Percentiles rank a stretch among this genome's conserved stretches.
phyloP scores from a whole-genome alignment of 2,329 filamentous ascomycete species.

The Myriosclerotinia scirpicola region DNA sequence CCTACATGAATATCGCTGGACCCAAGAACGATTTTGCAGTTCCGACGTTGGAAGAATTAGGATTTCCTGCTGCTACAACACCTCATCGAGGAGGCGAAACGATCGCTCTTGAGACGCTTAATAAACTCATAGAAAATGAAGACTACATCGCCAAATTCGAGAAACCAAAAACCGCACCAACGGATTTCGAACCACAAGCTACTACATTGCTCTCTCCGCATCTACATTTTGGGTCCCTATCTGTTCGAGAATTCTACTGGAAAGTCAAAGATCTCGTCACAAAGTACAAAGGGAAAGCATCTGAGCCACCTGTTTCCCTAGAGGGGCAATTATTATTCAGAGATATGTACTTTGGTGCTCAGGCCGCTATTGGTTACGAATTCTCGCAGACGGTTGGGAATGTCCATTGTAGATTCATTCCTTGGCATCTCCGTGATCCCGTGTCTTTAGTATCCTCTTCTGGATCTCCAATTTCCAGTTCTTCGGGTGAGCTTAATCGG shows the following conservation, averaged over 20 bases:
- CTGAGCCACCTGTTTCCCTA: constrained; percentile 63
- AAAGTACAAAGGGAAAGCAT: constrained; percentile 53
- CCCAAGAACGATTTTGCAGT: constrained; percentile 67
- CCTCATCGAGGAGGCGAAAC: constrained; percentile 71
- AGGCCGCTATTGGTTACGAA: constrained; percentile 62
- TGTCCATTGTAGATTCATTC: constrained; percentile 68
- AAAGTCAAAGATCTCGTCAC: constrained; percentile 62
- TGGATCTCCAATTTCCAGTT: neutral
- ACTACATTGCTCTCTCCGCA: constrained; percentile 74
- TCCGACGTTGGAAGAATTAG: constrained; percentile 71
- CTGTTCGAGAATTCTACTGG: constrained; percentile 73
- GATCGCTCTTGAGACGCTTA: constrained; percentile 57
- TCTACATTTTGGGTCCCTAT: constrained; percentile 72
- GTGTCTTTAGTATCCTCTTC: neutral
- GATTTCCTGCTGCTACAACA: constrained; percentile 66
- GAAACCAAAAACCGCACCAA: constrained; percentile 74
- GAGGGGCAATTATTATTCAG: constrained; percentile 73
- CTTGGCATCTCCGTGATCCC: constrained; percentile 67
- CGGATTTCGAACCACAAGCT: constrained; percentile 69
- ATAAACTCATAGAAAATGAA: constrained; percentile 59
- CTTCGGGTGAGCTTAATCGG: neutral
- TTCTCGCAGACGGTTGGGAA: constrained; percentile 69
- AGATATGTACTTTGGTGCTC: constrained; percentile 81
- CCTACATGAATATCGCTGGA: constrained; percentile 62
- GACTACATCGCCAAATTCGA: constrained; percentile 72